Percentiles rank a stretch among this genome's conserved stretches.
Evolutionary conservation across 2,329 filamentous ascomycete species (phyloP).

Genomic region (Sarocladium brachiariae): DNA sequence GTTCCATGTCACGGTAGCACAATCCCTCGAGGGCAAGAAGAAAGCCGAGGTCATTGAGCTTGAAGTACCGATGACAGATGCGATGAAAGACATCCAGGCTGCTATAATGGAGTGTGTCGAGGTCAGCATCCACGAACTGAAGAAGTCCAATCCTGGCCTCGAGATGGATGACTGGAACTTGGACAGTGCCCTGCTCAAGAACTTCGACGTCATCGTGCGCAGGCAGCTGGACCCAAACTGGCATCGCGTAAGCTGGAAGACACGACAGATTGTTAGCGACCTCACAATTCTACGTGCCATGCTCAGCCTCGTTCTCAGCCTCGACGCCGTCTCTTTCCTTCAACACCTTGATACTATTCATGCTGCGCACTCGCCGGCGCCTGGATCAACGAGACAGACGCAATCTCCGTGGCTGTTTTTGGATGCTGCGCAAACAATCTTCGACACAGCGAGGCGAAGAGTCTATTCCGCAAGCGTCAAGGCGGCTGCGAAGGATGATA

Average conservation of each 20-base stretch:
- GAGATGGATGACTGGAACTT: constrained; percentile 97
- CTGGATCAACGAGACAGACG: constrained; percentile 78
- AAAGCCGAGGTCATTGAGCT: constrained; percentile 97
- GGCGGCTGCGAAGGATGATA: constrained; percentile 36
- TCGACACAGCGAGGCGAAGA: constrained; percentile 78
- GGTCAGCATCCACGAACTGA: constrained; percentile 86
- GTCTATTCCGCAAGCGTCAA: constrained; percentile 71
- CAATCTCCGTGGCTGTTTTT: constrained; percentile 96
- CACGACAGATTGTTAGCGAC: constrained; percentile 88
- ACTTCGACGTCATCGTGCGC: constrained; percentile 83
- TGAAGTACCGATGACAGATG: constrained; percentile 90
- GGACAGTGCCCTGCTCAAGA: constrained; percentile 85
- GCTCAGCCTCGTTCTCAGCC: constrained; percentile 73
- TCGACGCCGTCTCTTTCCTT: constrained; percentile 86
- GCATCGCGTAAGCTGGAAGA: constrained; percentile 94
- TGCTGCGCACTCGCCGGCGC: constrained; percentile 80
- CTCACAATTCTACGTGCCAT: constrained; percentile 76
- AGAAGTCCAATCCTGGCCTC: constrained; percentile 80
- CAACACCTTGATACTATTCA: constrained; percentile 92
- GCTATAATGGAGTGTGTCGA: constrained; percentile 95
- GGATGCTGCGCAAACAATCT: constrained; percentile 90
- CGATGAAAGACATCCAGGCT: constrained; percentile 89
- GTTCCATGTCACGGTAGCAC: constrained; percentile 85
- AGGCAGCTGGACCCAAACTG: constrained; percentile 92
- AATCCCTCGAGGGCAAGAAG: constrained; percentile 82